These are phyloP conservation scores for Boechera divaricarpa DNA, from an alignment of 345 rosid species.

Conservation along the genomic window DNA sequence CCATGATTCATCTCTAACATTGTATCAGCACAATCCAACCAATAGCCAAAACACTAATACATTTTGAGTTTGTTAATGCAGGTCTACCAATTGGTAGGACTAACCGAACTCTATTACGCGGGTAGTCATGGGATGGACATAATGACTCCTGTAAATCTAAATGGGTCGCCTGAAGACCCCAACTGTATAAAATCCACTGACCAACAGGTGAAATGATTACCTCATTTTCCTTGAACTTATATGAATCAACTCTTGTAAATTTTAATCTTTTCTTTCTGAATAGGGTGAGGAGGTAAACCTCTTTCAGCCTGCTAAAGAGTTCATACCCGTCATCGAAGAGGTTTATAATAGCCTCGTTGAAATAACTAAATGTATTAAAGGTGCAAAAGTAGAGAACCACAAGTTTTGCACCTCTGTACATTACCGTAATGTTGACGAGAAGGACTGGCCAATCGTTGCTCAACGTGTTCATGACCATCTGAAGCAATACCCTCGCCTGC, in stretches of 20 bases:
- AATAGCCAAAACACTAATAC: not conserved
- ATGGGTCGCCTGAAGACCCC: conserved; percentile 54
- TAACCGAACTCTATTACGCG: conserved; percentile 94
- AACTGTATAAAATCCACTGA: conserved; percentile 64
- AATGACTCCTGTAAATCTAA: conserved; percentile 59
- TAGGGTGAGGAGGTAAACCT: conserved; percentile 85
- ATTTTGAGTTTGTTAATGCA: conserved; percentile 44
- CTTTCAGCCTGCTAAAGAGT: conserved; percentile 98
- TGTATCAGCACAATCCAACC: not conserved
- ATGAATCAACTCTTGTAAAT: conserved; percentile 1
- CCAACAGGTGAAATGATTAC: conserved; percentile 58
- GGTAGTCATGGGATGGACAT: conserved; percentile 99
- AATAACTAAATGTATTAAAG: conserved; percentile 68
- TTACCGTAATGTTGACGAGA: conserved; percentile 96
- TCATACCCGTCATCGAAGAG: conserved; percentile 84
- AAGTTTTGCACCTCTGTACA: conserved; percentile 96
- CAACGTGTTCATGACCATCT: conserved; percentile 84
- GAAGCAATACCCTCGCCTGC: conserved; percentile 78
- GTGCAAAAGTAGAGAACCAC: conserved; percentile 91
- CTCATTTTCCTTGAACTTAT: not conserved
- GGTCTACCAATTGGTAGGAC: conserved; percentile 88
- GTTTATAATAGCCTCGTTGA: conserved; percentile 87
- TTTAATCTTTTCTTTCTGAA: not conserved
- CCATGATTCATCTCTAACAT: not conserved
- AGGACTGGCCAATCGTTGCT: conserved; percentile 82